Conservation (phyloP, 371 early-diverging fungal genomes). For the Coemansia sp. region DNA sequence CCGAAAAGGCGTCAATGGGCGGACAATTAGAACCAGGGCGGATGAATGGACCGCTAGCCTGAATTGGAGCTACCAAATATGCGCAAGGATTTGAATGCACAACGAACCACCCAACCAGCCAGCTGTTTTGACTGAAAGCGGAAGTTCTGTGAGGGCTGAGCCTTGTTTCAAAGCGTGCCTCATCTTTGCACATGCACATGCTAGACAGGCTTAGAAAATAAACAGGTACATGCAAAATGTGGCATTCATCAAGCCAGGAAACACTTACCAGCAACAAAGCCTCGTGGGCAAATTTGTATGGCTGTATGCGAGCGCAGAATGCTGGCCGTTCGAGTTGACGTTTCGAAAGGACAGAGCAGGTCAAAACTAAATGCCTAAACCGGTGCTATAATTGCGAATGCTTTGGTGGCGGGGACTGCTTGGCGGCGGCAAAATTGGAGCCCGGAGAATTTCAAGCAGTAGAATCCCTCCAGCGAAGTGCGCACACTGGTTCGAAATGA, state of each 20-base stretch:
- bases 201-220: neutral
- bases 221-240: neutral
- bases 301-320: neutral
- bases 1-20: neutral
- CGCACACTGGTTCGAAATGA: neutral
- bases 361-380: too few relatives aligned
- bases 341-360: too few relatives aligned
- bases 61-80: slow-evolving; percentile 1
- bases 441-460: neutral
- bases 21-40: neutral
- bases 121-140: neutral
- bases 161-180: neutral
- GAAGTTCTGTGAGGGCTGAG: neutral
- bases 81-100: neutral
- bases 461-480: neutral
- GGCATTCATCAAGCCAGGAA: neutral
- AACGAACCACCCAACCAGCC: neutral
- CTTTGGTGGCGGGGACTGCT: neutral
- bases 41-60: neutral
- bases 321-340: neutral
- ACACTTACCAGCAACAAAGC: slow-evolving; percentile 3
- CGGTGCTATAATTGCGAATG: neutral
- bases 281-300: neutral
- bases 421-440: neutral
- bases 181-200: slow-evolving; percentile 8